Evolutionary conservation across 352 stramenopile species (phyloP).

Genomic region (Pythium oligandrum): DNA sequence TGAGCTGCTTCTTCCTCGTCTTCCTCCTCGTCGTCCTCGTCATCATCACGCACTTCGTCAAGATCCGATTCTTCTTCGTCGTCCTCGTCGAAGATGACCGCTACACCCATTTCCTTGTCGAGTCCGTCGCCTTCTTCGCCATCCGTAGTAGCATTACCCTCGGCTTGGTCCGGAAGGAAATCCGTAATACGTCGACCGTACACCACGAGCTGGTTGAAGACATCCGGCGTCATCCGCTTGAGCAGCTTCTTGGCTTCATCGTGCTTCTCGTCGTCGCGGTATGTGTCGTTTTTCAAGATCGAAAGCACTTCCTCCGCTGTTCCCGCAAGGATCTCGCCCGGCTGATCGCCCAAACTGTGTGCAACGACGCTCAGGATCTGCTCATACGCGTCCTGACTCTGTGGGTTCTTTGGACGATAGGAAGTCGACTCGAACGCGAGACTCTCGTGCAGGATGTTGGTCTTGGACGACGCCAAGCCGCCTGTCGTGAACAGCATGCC

Average conservation of each 20-base stretch:
- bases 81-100: constrained; percentile 97
- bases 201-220: constrained; percentile 81
- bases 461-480: constrained; percentile 30
- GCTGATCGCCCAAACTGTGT: constrained; percentile 78
- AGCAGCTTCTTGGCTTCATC: constrained; percentile 84
- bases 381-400: constrained; percentile 89
- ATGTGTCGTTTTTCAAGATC: constrained; percentile 90
- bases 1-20: constrained; percentile 21
- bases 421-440: constrained; percentile 66
- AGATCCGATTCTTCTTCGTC: constrained; percentile 93
- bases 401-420: constrained; percentile 85
- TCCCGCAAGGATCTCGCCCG: constrained; percentile 87
- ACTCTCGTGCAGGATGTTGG: constrained; percentile 71
- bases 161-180: constrained; percentile 49
- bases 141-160: constrained; percentile 23
- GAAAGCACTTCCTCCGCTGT: constrained; percentile 90
- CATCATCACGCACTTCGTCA: constrained; percentile 80
- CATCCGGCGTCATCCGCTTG: constrained; percentile 62
- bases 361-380: constrained; percentile 81
- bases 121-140: constrained; percentile 57
- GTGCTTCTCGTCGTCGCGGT: constrained; percentile 82
- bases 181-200: constrained; percentile 87
- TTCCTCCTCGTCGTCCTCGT: constrained; percentile 54
- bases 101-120: constrained; percentile 98
- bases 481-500: constrained; percentile 52